Evolutionary conservation across 2,329 filamentous ascomycete species (phyloP), one percentile per base, ranked within the genome.

Genomic region (Trichoderma sp.): DNA sequence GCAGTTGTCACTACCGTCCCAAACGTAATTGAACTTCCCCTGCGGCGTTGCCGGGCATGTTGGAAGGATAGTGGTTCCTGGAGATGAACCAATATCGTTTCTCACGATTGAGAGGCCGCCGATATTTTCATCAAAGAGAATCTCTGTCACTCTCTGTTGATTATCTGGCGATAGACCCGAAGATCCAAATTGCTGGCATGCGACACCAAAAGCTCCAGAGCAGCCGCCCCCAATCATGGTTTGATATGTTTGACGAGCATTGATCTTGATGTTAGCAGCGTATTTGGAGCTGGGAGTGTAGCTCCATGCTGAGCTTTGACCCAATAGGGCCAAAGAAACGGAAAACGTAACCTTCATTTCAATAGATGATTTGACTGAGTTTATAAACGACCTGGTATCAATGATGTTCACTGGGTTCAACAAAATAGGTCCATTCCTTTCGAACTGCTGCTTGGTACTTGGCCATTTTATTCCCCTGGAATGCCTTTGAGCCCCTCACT

Each of bases 101-200:
- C 63, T 26, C 21, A 66, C 37, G 46, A 66, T 58, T 11, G 63
- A 66, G 16, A 66, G 63, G 24, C 63, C 63, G 5, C 63, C 63
- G 56, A 66, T 66, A 2, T 66, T 66, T 34, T 66, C 63, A 39
- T 66, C 63, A 46, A 66, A 66, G 16, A 66, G 63, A 34, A 66
- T 58, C 39, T 66, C 52, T 14, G 63, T 66, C 3, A 66, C 63
- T 26, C 24, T 58, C 46, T 66, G 18, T 30, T 66, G 63, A 5
- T 66, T 66, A 10, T 66, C 63, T 16, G 51, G 63, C 8, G 63
- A 66, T 5, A 66, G 16, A 2, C 63, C 63, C 5, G 39, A 43
- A 58, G 63, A 56, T 11, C 63, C 63, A 32, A 66, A 66, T 11
- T 66, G 63, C 37, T 66, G 63, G 56, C 63, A 66, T 24, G 63